Conservation (phyloP, 2,329 filamentous ascomycete species). For the Fusarium oligoseptatum region DNA sequence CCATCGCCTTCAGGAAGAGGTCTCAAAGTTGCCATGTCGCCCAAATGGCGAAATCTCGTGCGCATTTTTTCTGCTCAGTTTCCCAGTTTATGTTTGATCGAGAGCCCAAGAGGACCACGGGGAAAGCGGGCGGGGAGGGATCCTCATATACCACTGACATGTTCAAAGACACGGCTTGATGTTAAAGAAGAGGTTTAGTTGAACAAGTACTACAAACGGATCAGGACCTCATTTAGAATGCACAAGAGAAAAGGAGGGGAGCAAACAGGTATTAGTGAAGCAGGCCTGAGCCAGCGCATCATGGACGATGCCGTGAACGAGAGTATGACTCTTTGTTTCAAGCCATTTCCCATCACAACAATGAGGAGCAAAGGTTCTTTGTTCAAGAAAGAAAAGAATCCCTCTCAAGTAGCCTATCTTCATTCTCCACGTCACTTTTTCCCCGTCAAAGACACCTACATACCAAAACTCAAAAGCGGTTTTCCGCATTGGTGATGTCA, state of each 20-base stretch:
- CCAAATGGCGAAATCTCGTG: background rate
- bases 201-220: background rate
- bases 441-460: background rate
- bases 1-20: slow-evolving; percentile 10
- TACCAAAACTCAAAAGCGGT: background rate
- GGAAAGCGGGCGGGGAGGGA: background rate
- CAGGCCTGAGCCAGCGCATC: background rate
- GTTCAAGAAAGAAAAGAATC: background rate
- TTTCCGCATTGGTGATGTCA: background rate
- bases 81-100: background rate
- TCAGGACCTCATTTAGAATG: background rate
- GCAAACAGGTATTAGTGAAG: background rate
- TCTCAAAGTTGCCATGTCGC: slow-evolving; percentile 10
- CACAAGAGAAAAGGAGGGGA: background rate
- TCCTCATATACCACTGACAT: background rate
- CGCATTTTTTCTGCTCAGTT: background rate
- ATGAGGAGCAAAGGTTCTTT: background rate
- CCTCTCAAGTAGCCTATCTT: background rate
- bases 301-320: background rate
- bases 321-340: background rate
- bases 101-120: background rate
- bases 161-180: background rate
- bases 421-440: background rate
- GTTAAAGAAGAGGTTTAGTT: background rate
- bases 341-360: background rate